Conservation (phyloP, 768 basidiomycete species). For the Termitomyces sp. region DNA sequence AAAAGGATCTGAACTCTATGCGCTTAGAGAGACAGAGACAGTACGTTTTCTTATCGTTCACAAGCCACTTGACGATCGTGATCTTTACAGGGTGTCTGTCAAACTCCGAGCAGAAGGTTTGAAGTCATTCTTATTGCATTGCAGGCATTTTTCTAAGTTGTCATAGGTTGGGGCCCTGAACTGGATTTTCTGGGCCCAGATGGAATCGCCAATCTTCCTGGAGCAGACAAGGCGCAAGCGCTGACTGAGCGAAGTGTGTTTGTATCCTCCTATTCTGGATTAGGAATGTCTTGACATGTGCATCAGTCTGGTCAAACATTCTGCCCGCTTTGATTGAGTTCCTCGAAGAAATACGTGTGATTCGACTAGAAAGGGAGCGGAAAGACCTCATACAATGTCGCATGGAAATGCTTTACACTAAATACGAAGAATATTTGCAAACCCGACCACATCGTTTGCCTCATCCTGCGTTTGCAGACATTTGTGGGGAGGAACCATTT, state of each 20-base stretch:
- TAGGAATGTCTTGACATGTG: neutral
- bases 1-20: neutral
- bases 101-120: conserved; percentile 11
- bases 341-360: conserved; percentile 7
- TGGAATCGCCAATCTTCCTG: conserved; percentile 12
- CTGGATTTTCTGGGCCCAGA: conserved; percentile 1
- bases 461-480: conserved; percentile 10
- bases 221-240: conserved; percentile 11
- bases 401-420: neutral
- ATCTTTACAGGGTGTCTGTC: conserved; percentile 2
- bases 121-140: neutral
- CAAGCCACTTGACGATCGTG: neutral
- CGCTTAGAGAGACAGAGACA: neutral
- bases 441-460: neutral
- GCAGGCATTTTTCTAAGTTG: neutral
- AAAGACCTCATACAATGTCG: neutral
- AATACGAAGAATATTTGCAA: neutral
- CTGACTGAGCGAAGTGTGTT: conserved; percentile 20
- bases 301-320: conserved; percentile 21
- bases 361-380: conserved; percentile 7
- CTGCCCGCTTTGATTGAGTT: conserved; percentile 14
- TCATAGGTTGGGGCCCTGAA: conserved; percentile 2
- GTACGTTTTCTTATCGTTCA: neutral
- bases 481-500: conserved; percentile 16
- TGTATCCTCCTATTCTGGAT: neutral